These are phyloP conservation scores for Leishmania tropica DNA, from an alignment of 208 protist species.

Conservation along the genomic window DNA sequence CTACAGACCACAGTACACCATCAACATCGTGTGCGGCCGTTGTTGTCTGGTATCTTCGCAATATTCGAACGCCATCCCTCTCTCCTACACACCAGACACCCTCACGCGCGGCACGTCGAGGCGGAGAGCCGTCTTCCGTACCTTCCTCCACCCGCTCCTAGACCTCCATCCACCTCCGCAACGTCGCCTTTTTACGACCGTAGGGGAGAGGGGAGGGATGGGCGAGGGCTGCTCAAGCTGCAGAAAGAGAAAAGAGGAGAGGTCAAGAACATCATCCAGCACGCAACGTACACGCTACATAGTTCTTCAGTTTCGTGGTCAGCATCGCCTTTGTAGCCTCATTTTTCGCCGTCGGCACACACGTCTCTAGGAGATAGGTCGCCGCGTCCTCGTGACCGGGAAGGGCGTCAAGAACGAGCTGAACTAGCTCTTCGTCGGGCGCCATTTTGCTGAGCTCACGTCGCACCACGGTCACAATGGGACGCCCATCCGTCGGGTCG, in stretches of 20 bases:
- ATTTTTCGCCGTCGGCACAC: conserved; percentile 39
- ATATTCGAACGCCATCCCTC: too few relatives aligned
- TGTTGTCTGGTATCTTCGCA: neutral
- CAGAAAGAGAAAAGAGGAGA: neutral
- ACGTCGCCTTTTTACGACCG: neutral
- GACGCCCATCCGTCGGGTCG: conserved; percentile 49
- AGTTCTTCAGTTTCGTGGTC: conserved; percentile 32
- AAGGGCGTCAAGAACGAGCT: conserved; percentile 45
- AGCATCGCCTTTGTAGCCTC: conserved; percentile 38
- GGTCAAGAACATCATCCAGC: too few relatives aligned
- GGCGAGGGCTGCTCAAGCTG: neutral
- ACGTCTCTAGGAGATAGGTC: conserved; percentile 46
- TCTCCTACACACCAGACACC: neutral
- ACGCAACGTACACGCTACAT: conserved; percentile 12
- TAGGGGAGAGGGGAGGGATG: neutral
- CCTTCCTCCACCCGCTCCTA: neutral
- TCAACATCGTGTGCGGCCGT: neutral
- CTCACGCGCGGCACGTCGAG: neutral
- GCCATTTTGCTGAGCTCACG: conserved; percentile 41
- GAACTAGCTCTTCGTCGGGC: conserved; percentile 55
- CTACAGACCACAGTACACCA: neutral
- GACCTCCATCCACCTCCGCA: neutral
- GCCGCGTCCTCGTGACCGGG: conserved; percentile 45
- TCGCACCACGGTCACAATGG: conserved; percentile 64
- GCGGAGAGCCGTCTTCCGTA: neutral